phyloP scores from a whole-genome alignment of 208 protist species.

The Angomonas ambiguus region DNA sequence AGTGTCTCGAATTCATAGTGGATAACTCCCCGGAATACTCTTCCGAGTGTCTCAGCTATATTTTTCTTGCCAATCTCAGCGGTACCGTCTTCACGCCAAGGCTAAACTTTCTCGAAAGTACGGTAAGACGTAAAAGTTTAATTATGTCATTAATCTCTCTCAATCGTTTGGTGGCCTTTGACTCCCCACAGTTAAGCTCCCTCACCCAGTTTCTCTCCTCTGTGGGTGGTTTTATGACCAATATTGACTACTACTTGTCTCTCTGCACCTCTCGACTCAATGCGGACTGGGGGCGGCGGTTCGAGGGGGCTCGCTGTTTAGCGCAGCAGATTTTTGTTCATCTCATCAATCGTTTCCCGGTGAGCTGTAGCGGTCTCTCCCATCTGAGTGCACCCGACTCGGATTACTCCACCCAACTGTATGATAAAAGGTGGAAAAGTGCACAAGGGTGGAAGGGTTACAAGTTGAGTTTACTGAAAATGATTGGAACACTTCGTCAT shows the following conservation, averaged over 20 bases:
- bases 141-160: slow-evolving; percentile 74
- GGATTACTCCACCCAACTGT: not conserved
- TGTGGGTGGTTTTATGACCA: slow-evolving; percentile 73
- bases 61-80: slow-evolving; percentile 62
- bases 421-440: slow-evolving; percentile 14
- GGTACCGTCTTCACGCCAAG: slow-evolving; percentile 34
- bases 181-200: slow-evolving; percentile 51
- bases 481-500: slow-evolving; percentile 58
- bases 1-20: slow-evolving; percentile 65
- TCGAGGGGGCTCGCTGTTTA: slow-evolving; percentile 75
- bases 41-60: slow-evolving; percentile 59
- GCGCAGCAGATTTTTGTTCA: slow-evolving; percentile 88
- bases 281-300: slow-evolving; percentile 74
- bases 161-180: slow-evolving; percentile 52
- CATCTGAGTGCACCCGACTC: slow-evolving; percentile 3
- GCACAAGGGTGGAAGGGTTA: slow-evolving; percentile 19
- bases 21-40: slow-evolving; percentile 54
- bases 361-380: slow-evolving; percentile 35
- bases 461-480: slow-evolving; percentile 32
- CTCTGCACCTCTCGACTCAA: slow-evolving; percentile 58
- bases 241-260: slow-evolving; percentile 81
- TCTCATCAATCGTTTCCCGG: slow-evolving; percentile 72
- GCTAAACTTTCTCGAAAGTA: slow-evolving; percentile 58
- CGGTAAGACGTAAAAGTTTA: slow-evolving; percentile 77
- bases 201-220: slow-evolving; percentile 67